phyloP scores from a whole-genome alignment of 768 basidiomycete genomes.

The Mycena alexandri region DNA sequence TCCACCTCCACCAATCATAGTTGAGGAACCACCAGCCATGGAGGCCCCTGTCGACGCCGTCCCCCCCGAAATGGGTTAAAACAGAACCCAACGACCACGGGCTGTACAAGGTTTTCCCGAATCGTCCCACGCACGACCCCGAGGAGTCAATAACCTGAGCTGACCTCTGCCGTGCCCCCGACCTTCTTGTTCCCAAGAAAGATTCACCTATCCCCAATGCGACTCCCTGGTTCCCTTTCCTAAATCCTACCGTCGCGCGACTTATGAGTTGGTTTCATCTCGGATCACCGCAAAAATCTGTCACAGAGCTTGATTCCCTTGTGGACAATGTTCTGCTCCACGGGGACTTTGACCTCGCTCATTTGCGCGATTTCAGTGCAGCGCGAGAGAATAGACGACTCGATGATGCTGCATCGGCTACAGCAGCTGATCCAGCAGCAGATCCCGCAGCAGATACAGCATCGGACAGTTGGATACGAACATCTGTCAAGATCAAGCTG shows the following conservation, averaged over 20 bases:
- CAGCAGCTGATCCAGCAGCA: no score
- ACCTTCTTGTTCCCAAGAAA: no score
- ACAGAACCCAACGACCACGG: constrained; percentile 41
- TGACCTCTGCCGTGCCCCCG: constrained; percentile 33
- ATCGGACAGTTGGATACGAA: no score
- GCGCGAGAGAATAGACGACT: constrained; percentile 33
- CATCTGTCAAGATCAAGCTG: no score
- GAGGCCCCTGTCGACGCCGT: background rate
- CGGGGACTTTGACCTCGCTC: constrained; percentile 39
- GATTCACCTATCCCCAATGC: constrained; percentile 32
- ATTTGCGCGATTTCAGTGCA: constrained; percentile 41
- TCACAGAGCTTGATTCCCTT: constrained; percentile 39
- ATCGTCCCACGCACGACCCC: constrained; percentile 36
- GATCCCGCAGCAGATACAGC: no score
- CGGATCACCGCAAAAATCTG: constrained; percentile 37
- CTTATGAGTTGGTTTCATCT: constrained; percentile 43
- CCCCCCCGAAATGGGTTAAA: constrained; percentile 16
- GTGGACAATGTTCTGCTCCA: constrained; percentile 43
- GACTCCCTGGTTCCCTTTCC: constrained; percentile 35
- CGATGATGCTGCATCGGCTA: no score
- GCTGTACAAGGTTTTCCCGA: constrained; percentile 39
- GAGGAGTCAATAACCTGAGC: constrained; percentile 33
- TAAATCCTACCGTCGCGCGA: constrained; percentile 39
- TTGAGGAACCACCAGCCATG: background rate
- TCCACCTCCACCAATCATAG: background rate